Evolutionary conservation across 2,329 filamentous ascomycete genomes (phyloP).

Genomic region (Fusarium sp.): DNA sequence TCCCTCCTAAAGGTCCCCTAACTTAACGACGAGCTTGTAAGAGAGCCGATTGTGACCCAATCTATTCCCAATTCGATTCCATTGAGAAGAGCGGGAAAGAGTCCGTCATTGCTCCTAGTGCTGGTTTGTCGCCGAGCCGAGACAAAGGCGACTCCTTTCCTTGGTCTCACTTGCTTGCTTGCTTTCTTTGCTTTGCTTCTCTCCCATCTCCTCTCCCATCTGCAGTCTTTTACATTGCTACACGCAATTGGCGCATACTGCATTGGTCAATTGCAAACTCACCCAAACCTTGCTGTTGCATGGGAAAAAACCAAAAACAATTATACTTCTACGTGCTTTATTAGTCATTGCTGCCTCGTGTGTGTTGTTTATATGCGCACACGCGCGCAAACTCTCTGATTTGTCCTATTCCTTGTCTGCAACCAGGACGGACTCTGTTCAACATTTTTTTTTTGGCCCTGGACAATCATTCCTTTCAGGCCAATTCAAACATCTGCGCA

Average conservation of each 20-base stretch:
- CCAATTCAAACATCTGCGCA: constrained; percentile 12
- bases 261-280: constrained; percentile 12
- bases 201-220: constrained; percentile 3
- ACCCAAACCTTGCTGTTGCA: constrained; percentile 3
- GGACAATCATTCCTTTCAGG: background rate
- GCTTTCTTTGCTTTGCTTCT: constrained; percentile 7
- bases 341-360: constrained; percentile 23
- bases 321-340: constrained; percentile 20
- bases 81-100: constrained; percentile 23
- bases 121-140: constrained; percentile 21
- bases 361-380: constrained; percentile 43
- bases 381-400: constrained; percentile 41
- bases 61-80: constrained; percentile 40
- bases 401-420: background rate
- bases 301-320: background rate
- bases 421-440: constrained; percentile 8
- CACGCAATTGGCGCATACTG: constrained; percentile 12
- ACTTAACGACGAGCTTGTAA: constrained; percentile 9
- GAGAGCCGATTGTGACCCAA: constrained; percentile 36
- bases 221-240: constrained; percentile 25
- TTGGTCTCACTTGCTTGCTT: too few relatives aligned
- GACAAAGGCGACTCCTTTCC: constrained; percentile 17
- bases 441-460: background rate
- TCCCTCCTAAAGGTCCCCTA: constrained; percentile 23
- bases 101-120: constrained; percentile 19